phyloP scores from a whole-genome alignment of 2,329 filamentous ascomycete species.

The Epichloe sp. region DNA sequence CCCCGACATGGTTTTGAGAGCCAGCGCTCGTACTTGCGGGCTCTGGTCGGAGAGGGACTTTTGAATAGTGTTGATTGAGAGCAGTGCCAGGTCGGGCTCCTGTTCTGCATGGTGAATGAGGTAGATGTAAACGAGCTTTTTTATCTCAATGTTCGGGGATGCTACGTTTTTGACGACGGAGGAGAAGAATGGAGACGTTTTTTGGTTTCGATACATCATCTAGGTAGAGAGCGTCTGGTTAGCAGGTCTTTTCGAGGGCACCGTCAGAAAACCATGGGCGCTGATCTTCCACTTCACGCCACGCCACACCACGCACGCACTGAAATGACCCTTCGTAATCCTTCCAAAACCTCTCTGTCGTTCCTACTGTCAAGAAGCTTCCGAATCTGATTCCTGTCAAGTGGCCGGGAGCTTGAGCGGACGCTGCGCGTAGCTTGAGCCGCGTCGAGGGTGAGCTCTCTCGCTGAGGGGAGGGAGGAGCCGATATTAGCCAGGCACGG shows the following conservation, averaged over 20 bases:
- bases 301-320: conserved; percentile 36
- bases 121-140: conserved; percentile 98
- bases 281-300: too few species aligned
- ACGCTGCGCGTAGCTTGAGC: conserved; percentile 70
- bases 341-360: conserved; percentile 87
- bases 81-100: conserved; percentile 84
- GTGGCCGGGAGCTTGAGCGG: conserved; percentile 46
- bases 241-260: not conserved
- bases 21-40: conserved; percentile 80
- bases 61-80: conserved; percentile 98
- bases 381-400: conserved; percentile 77
- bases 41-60: conserved; percentile 91
- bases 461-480: conserved; percentile 42
- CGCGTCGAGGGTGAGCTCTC: conserved; percentile 94
- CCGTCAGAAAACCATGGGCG: too few species aligned
- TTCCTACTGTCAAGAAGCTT: conserved; percentile 88
- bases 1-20: conserved; percentile 90
- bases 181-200: conserved; percentile 89
- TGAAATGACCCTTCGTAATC: conserved; percentile 74
- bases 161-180: conserved; percentile 96
- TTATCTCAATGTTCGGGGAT: conserved; percentile 84
- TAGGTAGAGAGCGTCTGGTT: conserved; percentile 21
- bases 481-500: not conserved
- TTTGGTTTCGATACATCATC: conserved; percentile 89
- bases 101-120: conserved; percentile 92